These are phyloP conservation scores for Cystobasidium pallidum DNA, from an alignment of 1,284 basidiomycete genomes.

Conservation along the genomic window DNA sequence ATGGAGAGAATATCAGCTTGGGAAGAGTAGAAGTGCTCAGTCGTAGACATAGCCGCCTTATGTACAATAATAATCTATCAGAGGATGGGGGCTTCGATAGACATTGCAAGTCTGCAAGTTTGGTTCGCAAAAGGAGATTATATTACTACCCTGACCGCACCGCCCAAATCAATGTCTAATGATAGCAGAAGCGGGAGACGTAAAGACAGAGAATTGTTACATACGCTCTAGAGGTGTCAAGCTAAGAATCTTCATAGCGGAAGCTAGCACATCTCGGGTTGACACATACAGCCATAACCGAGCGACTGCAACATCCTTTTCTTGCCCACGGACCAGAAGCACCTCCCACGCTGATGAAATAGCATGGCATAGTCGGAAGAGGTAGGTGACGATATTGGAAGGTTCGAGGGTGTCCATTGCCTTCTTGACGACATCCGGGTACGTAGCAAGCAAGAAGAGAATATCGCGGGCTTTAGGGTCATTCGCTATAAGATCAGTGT, in stretches of 20 bases:
- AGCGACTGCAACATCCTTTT: conserved; percentile 72
- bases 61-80: not conserved
- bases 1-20: conserved; percentile 14
- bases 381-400: conserved; percentile 72
- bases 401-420: conserved; percentile 87
- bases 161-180: not conserved
- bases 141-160: not conserved
- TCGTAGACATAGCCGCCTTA: not conserved
- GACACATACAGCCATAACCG: conserved; percentile 86
- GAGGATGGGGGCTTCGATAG: too few species aligned
- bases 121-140: not conserved
- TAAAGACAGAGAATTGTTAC: conserved; percentile 60
- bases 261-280: conserved; percentile 83
- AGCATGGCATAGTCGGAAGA: conserved; percentile 61
- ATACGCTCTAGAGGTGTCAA: conserved; percentile 89
- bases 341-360: conserved; percentile 84
- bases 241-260: conserved; percentile 84
- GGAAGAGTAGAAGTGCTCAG: not conserved
- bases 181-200: not conserved
- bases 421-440: conserved; percentile 85
- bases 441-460: conserved; percentile 79
- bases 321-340: conserved; percentile 78
- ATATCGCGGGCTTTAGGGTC: conserved; percentile 81
- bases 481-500: conserved; percentile 68
- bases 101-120: too few species aligned